Evolutionary conservation across 768 basidiomycete species (phyloP), one percentile per base, ranked within the genome.

Genomic region (Dentipellis fragilis): DNA sequence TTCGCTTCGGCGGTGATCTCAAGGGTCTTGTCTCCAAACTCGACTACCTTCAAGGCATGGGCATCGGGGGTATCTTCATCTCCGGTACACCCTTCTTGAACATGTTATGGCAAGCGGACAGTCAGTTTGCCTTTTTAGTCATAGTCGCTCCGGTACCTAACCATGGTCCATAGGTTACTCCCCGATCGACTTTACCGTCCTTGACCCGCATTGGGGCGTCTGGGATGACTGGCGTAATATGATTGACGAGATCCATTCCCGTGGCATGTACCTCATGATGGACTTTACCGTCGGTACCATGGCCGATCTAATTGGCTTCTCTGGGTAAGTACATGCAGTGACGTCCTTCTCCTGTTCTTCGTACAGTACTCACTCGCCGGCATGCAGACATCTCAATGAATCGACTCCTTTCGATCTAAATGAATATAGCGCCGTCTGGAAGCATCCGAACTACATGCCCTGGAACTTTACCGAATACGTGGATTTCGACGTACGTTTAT

Each of bases 41-140:
- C 58, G 93, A 96, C 69, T 96, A 96, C 67, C 74, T 96, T 16
- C 75, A 89, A 47, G 89, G 89, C 59, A 93, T 94, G 89, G 93
- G 93, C 59, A 71, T 92, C 58, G 75, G 75, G 62, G 77, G 83
- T 52, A 83, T 96, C 63, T 96, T 91, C 72, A 87, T 95, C 67
- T 91, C 93, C 21, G 93, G 93, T 52, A 96, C 93, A 1, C 83
- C 85, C 52, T 96, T 92, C 69, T 58, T 96, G 58, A 95, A 95
- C 77, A 93, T 93, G 93, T 71, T 91, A n/a, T 95, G 93, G 93
- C 87, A 93, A 66, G 87, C 91, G 3, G 93, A 95, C 79, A 92
- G 93, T 93, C 54, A 66, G 91, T 80, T 23, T 45, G 51, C 16
- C 23, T 37, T 17, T 37, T 38, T 46, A 11, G 54, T 45, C 35